Conservation (phyloP, 2,329 filamentous ascomycete species). For the Hypoxylon sp. region DNA sequence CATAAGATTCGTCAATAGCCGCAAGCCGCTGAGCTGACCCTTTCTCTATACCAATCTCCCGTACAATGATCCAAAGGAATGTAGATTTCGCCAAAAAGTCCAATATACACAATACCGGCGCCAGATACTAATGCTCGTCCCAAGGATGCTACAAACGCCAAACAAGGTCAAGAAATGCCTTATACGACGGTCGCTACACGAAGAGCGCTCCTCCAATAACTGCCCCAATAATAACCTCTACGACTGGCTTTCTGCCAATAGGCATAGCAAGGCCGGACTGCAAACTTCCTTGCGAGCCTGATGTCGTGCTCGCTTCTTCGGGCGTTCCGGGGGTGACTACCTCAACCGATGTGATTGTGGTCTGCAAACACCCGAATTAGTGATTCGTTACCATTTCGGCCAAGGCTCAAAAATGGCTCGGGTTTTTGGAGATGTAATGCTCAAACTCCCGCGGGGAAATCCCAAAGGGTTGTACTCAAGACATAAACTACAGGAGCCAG, state of each 20-base stretch:
- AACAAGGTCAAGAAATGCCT: slow-evolving; percentile 24
- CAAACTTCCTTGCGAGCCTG: slow-evolving; percentile 45
- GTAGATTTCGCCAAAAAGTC: slow-evolving; percentile 46
- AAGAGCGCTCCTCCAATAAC: slow-evolving; percentile 50
- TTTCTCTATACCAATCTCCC: slow-evolving; percentile 45
- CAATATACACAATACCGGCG: slow-evolving; percentile 44
- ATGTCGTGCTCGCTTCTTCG: slow-evolving; percentile 41
- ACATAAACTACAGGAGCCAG: background rate
- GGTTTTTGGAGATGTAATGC: background rate
- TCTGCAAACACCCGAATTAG: slow-evolving; percentile 39
- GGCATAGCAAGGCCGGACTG: slow-evolving; percentile 48
- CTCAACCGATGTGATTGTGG: slow-evolving; percentile 52
- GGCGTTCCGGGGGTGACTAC: slow-evolving; percentile 48
- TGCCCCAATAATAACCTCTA: slow-evolving; percentile 48
- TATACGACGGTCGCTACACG: slow-evolving; percentile 24
- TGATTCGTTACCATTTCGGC: background rate
- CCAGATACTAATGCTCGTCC: slow-evolving; percentile 35
- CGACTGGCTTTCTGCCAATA: slow-evolving; percentile 28
- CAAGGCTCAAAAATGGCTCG: background rate
- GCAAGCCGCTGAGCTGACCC: slow-evolving; percentile 15
- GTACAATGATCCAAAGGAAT: slow-evolving; percentile 44
- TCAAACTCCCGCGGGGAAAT: background rate
- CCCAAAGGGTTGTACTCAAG: background rate
- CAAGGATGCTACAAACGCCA: slow-evolving; percentile 38
- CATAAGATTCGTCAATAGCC: slow-evolving; percentile 31